phyloP scores from a whole-genome alignment of 2,329 filamentous ascomycete genomes.

The Fusarium sacchari region DNA sequence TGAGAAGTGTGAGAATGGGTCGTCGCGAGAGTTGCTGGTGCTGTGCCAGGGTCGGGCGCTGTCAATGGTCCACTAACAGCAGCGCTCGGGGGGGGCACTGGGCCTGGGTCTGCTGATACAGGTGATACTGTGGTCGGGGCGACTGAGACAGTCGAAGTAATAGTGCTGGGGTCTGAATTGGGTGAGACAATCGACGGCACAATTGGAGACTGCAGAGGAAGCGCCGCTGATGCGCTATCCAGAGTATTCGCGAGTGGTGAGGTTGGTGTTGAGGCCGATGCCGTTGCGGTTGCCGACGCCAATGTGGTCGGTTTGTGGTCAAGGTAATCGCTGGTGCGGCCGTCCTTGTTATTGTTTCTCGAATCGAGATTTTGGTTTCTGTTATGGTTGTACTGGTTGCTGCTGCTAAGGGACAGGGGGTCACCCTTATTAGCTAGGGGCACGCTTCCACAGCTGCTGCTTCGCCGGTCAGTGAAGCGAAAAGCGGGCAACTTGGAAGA shows the following conservation, averaged over 20 bases:
- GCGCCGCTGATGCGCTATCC: constrained; percentile 37
- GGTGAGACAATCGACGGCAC: constrained; percentile 42
- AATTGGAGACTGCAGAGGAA: constrained; percentile 33
- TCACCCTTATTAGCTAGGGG: constrained; percentile 36
- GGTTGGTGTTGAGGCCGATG: constrained; percentile 19
- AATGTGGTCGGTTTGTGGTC: constrained; percentile 16
- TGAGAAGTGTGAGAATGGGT: constrained; percentile 36
- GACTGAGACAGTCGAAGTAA: constrained; percentile 32
- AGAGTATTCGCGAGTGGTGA: constrained; percentile 29
- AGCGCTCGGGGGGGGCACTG: constrained; percentile 12
- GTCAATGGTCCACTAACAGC: constrained; percentile 30
- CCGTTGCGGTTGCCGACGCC: not conserved
- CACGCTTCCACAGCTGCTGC: constrained; percentile 36
- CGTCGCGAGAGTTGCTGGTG: constrained; percentile 27
- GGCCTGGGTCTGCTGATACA: constrained; percentile 26
- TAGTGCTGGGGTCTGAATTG: constrained; percentile 39
- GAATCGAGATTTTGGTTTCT: constrained; percentile 31
- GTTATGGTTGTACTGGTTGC: constrained; percentile 21
- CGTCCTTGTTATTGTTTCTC: constrained; percentile 29
- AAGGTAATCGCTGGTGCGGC: constrained; percentile 1
- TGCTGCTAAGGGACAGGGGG: constrained; percentile 30
- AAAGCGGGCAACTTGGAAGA: constrained; percentile 66
- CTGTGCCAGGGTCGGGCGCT: constrained; percentile 25
- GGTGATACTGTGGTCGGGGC: constrained; percentile 26
- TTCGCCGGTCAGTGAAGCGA: constrained; percentile 62